Evolutionary conservation across 495 filamentous ascomycete genomes (phyloP).

Genomic region (Xylaria venustula): DNA sequence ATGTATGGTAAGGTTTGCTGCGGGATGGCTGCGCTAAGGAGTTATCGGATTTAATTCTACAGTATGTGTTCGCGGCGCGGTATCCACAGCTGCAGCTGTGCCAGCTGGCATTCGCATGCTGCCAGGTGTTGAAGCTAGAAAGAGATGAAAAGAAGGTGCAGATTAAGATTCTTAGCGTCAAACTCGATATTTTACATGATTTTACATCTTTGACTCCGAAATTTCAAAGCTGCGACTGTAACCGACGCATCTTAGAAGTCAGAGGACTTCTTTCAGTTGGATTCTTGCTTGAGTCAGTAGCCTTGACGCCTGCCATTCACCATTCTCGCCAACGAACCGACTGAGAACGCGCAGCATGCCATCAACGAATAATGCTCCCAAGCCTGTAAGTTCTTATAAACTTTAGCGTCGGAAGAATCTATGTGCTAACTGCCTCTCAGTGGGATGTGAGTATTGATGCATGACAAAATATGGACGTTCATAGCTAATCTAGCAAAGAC

Average conservation of each 20-base stretch:
- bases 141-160: neutral
- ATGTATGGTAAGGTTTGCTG: no score
- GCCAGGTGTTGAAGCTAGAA: neutral
- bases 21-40: no score
- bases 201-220: neutral
- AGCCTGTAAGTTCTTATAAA: slow-evolving; percentile 12
- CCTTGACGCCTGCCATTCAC: neutral
- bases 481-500: slow-evolving; percentile 11
- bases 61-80: no score
- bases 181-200: neutral
- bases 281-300: neutral
- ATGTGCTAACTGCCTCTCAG: slow-evolving; percentile 11
- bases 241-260: neutral
- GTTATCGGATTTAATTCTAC: no score
- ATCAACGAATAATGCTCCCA: slow-evolving; percentile 11
- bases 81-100: no score
- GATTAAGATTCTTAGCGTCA: neutral
- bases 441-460: slow-evolving; percentile 12
- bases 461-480: neutral
- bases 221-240: slow-evolving; percentile 5
- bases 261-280: neutral
- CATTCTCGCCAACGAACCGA: no score
- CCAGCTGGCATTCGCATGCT: no score
- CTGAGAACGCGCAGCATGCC: slow-evolving; percentile 6
- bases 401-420: neutral